Conservation (phyloP, 257 asterid genomes). For the Solanum habrochaites region DNA sequence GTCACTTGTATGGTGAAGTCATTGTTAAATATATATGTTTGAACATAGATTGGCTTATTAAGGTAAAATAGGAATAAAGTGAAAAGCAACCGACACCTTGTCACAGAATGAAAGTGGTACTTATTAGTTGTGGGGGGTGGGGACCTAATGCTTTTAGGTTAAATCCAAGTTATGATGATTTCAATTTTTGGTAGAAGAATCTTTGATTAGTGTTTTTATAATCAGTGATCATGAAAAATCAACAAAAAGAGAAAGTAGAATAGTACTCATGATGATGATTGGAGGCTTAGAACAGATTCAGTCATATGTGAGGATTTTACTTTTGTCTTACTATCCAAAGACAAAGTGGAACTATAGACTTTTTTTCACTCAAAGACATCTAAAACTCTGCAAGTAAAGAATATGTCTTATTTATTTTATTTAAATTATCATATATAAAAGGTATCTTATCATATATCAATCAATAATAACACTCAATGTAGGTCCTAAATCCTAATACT, state of each 20-base stretch:
- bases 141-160: background rate
- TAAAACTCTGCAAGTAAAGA: constrained; percentile 69
- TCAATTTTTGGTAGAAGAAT: constrained; percentile 27
- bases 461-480: background rate
- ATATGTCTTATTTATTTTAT: constrained; percentile 24
- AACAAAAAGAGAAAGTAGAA: background rate
- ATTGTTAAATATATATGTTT: background rate
- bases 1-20: background rate
- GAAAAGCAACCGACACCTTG: constrained; percentile 74
- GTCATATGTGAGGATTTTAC: constrained; percentile 35
- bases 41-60: constrained; percentile 19
- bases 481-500: background rate
- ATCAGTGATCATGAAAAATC: background rate
- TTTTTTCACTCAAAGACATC: constrained; percentile 45
- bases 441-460: background rate
- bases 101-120: constrained; percentile 54
- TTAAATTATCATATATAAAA: background rate
- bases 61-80: constrained; percentile 64
- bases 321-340: constrained; percentile 70
- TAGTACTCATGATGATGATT: constrained; percentile 8
- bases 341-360: constrained; percentile 47
- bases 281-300: constrained; percentile 33
- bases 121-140: background rate
- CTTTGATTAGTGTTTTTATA: constrained; percentile 15
- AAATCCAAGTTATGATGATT: constrained; percentile 6